Percentiles rank a stretch among this genome's conserved stretches.
Evolutionary conservation across 2,329 filamentous ascomycete species (phyloP).

Genomic region (Epichloe coenophiala): DNA sequence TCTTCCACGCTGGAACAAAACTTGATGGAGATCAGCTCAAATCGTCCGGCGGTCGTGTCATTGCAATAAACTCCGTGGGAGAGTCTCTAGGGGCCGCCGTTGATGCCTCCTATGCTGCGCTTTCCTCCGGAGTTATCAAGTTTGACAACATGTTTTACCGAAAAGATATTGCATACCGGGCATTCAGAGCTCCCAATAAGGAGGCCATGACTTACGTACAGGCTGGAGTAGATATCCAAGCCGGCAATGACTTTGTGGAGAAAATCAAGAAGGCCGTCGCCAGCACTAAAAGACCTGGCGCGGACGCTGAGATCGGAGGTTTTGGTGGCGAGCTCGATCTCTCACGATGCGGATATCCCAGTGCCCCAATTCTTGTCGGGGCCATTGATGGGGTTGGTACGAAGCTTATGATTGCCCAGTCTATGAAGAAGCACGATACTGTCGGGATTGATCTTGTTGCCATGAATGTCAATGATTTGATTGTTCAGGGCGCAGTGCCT

Average conservation of each 20-base stretch:
- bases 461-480: constrained; percentile 97
- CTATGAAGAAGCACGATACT: constrained; percentile 79
- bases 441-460: constrained; percentile 95
- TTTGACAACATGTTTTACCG: constrained; percentile 87
- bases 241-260: constrained; percentile 83
- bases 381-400: constrained; percentile 95
- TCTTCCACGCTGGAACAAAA: constrained; percentile 89
- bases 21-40: constrained; percentile 49
- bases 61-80: constrained; percentile 72
- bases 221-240: constrained; percentile 87
- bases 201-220: constrained; percentile 74
- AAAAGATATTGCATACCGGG: constrained; percentile 79
- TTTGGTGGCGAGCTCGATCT: constrained; percentile 63
- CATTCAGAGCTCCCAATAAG: constrained; percentile 36
- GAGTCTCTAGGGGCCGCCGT: constrained; percentile 69
- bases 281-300: constrained; percentile 71
- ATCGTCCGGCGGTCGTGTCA: constrained; percentile 80
- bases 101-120: constrained; percentile 72
- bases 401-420: constrained; percentile 91
- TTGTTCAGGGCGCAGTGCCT: constrained; percentile 89
- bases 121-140: constrained; percentile 52
- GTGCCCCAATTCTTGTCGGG: constrained; percentile 72
- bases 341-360: constrained; percentile 56
- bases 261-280: constrained; percentile 84
- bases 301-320: constrained; percentile 86